Evolutionary conservation across 495 filamentous ascomycete species (phyloP).

Genomic region (Tetracladium marchalianum): DNA sequence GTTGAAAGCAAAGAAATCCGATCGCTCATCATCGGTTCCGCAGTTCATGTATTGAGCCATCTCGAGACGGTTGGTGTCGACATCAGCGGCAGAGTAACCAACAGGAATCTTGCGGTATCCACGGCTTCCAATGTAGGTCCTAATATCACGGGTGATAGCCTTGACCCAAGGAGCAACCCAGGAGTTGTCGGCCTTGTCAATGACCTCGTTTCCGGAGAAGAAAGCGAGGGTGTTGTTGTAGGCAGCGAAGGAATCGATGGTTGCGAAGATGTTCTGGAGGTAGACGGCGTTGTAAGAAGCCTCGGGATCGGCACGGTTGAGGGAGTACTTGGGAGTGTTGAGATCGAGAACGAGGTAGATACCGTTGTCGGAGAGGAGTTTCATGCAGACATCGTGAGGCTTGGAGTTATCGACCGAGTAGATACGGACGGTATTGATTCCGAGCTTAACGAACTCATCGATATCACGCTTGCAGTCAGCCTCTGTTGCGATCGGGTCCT

Average conservation of each 20-base stretch:
- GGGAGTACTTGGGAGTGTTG: constrained; percentile 54
- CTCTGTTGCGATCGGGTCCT: constrained; percentile 65
- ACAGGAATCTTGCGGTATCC: constrained; percentile 75
- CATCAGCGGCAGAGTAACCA: constrained; percentile 87
- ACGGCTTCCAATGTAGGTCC: constrained; percentile 68
- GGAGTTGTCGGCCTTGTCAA: constrained; percentile 74
- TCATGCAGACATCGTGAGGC: constrained; percentile 81
- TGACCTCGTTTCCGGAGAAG: constrained; percentile 96
- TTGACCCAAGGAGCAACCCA: constrained; percentile 79
- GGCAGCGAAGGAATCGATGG: constrained; percentile 76
- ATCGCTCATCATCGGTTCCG: constrained; percentile 72
- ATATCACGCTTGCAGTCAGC: constrained; percentile 74
- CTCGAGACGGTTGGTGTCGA: constrained; percentile 76
- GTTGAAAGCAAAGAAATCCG: constrained; percentile 96
- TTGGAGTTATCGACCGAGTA: constrained; percentile 87
- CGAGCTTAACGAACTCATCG: constrained; percentile 69
- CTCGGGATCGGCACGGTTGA: constrained; percentile 68
- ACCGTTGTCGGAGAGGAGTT: constrained; percentile 65
- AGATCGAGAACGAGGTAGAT: constrained; percentile 87
- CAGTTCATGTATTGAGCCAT: constrained; percentile 94
- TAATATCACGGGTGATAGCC: constrained; percentile 86
- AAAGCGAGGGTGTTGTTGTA: constrained; percentile 89
- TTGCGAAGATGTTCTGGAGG: constrained; percentile 38
- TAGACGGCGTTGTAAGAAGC: constrained; percentile 87
- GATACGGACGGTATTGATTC: constrained; percentile 84